Conservation (phyloP, 1,284 basidiomycete species). For the Pyrrhoderma lamaoense region DNA sequence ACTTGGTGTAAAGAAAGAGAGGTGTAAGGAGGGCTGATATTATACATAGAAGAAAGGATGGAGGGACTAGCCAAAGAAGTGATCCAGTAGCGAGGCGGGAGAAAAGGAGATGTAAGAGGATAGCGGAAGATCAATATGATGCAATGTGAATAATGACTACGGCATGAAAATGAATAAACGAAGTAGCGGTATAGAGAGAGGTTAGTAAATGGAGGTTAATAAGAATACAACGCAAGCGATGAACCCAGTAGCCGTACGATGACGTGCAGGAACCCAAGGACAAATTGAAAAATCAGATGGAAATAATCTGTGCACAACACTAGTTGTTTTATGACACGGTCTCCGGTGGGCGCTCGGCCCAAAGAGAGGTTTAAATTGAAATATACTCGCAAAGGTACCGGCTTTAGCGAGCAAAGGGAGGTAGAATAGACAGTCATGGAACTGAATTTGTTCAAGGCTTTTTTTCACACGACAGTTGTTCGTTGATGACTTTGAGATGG, state of each 20-base stretch:
- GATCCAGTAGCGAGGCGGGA: neutral
- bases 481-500: constrained; percentile 13
- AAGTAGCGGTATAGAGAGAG: too few relatives aligned
- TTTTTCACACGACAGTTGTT: constrained; percentile 11
- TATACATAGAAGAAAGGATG: too few relatives aligned
- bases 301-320: too few relatives aligned
- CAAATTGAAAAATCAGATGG: neutral
- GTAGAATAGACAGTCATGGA: neutral
- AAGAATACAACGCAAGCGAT: neutral
- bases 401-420: neutral
- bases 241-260: neutral
- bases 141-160: too few relatives aligned
- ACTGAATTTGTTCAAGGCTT: neutral
- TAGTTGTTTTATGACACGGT: too few relatives aligned
- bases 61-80: neutral
- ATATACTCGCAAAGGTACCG: too few relatives aligned
- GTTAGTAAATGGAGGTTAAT: too few relatives aligned
- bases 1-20: too few relatives aligned
- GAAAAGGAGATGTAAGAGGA: neutral
- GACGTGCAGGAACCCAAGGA: neutral
- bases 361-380: too few relatives aligned
- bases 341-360: too few relatives aligned
- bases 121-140: neutral
- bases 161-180: too few relatives aligned
- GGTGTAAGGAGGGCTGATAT: neutral